Conservation (phyloP, 202 grass and related monocot species). For the Schoenoplectus tabernaemontani region DNA sequence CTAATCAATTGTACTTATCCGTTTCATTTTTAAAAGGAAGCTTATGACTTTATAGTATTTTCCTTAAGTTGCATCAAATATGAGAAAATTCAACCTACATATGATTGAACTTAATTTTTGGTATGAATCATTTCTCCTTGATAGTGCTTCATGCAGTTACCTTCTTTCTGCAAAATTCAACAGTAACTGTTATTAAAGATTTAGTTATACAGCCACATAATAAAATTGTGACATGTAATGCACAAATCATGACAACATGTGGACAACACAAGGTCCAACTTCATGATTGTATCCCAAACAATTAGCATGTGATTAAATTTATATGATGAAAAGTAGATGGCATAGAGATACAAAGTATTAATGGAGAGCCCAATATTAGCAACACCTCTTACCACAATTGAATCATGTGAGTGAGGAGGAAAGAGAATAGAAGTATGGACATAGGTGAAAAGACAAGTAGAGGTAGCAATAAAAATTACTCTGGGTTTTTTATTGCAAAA, state of each 20-base stretch:
- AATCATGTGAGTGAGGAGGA: background rate
- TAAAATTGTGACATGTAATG: background rate
- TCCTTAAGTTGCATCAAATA: background rate
- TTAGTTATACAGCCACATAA: background rate
- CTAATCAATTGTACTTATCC: background rate
- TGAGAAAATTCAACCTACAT: background rate
- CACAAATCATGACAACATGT: background rate
- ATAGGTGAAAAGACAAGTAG: background rate
- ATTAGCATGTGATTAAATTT: background rate
- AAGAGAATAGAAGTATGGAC: background rate
- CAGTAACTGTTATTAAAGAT: background rate
- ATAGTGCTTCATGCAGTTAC: background rate
- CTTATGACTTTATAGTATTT: background rate
- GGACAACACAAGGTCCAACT: background rate
- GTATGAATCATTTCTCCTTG: background rate
- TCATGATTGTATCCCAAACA: background rate
- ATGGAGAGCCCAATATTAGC: background rate
- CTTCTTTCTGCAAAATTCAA: background rate
- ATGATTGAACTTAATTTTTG: background rate
- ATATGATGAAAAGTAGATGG: background rate
- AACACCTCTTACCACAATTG: background rate
- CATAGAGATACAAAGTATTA: background rate
- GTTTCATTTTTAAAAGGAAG: background rate
- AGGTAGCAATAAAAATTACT: no score
- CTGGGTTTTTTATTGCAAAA: no score